A percentile compares a stretch with the other conserved stretches of the same genome.
phyloP scores from a whole-genome alignment of 2,329 filamentous ascomycete species.

The Fusarium sulawesiense region DNA sequence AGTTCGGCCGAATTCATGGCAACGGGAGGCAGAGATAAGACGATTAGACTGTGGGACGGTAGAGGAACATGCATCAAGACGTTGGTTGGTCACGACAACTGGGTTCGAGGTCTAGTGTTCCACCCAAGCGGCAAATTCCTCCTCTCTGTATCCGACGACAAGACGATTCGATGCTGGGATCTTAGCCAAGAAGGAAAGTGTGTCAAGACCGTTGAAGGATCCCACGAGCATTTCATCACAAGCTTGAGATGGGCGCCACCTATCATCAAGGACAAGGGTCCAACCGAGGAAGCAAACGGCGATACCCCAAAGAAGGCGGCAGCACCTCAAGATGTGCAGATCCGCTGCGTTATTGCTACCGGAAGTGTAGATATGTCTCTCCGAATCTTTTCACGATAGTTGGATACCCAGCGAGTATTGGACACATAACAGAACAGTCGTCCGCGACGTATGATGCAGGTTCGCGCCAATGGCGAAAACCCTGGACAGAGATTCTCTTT shows the following conservation, averaged over 20 bases:
- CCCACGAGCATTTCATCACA: constrained; percentile 86
- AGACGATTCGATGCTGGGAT: constrained; percentile 94
- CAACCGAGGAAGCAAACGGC: constrained; percentile 31
- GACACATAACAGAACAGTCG: constrained; percentile 16
- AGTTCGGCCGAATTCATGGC: constrained; percentile 89
- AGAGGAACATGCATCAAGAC: constrained; percentile 87
- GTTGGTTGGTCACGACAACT: constrained; percentile 90
- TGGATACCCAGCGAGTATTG: constrained; percentile 34
- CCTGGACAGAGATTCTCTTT: constrained; percentile 18
- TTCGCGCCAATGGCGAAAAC: not conserved
- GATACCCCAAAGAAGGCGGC: constrained; percentile 41
- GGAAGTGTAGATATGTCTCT: constrained; percentile 75
- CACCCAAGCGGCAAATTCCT: constrained; percentile 94
- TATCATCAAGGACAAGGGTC: constrained; percentile 41
- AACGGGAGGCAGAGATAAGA: constrained; percentile 90
- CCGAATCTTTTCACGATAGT: constrained; percentile 74
- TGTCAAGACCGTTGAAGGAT: constrained; percentile 82
- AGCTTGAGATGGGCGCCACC: constrained; percentile 87
- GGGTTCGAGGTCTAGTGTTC: constrained; percentile 87
- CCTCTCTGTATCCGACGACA: constrained; percentile 87
- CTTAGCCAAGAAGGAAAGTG: constrained; percentile 89
- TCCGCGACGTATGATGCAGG: not conserved
- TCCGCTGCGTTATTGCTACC: constrained; percentile 87
- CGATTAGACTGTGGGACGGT: constrained; percentile 88
- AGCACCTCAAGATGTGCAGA: constrained; percentile 64